phyloP scores from a whole-genome alignment of 208 protist species.

The Sergeia podlipaevii region DNA sequence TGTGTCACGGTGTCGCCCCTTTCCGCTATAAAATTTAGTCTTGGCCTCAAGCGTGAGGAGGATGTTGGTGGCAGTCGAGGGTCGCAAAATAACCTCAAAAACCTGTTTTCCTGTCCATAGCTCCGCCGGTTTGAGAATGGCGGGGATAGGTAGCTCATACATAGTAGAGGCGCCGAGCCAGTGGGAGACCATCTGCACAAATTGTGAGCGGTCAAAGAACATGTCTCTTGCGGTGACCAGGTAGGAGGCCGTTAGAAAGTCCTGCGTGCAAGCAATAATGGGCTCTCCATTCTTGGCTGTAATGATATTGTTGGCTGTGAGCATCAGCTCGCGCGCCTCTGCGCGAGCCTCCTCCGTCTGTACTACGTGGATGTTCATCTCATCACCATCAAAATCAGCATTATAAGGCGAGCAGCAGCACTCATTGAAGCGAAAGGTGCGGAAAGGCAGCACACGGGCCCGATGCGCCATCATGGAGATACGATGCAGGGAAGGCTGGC shows the following conservation, averaged over 20 bases:
- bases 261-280: constrained; percentile 98
- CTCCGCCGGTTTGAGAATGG: constrained; percentile 96
- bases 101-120: constrained; percentile 99
- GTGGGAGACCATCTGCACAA: constrained; percentile 88
- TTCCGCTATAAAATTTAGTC: constrained; percentile 87
- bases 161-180: constrained; percentile 66
- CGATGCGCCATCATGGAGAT: constrained; percentile 99
- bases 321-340: constrained; percentile 97
- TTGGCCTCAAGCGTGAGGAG: constrained; percentile 92
- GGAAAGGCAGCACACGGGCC: constrained; percentile 93
- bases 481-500: constrained; percentile 99
- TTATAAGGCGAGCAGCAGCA: constrained; percentile 99
- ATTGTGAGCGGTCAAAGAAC: constrained; percentile 94
- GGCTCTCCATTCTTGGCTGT: constrained; percentile 97
- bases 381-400: constrained; percentile 99
- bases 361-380: constrained; percentile 99
- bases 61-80: constrained; percentile 41
- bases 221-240: constrained; percentile 95
- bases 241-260: constrained; percentile 98
- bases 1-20: constrained; percentile 24
- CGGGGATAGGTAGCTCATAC: constrained; percentile 95
- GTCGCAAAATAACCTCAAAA: constrained; percentile 92
- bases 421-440: constrained; percentile 99
- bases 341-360: constrained; percentile 99
- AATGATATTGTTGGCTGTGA: constrained; percentile 96